Evolutionary conservation across 768 basidiomycete species (phyloP).

Genomic region (Sporobolomyces pararoseus): DNA sequence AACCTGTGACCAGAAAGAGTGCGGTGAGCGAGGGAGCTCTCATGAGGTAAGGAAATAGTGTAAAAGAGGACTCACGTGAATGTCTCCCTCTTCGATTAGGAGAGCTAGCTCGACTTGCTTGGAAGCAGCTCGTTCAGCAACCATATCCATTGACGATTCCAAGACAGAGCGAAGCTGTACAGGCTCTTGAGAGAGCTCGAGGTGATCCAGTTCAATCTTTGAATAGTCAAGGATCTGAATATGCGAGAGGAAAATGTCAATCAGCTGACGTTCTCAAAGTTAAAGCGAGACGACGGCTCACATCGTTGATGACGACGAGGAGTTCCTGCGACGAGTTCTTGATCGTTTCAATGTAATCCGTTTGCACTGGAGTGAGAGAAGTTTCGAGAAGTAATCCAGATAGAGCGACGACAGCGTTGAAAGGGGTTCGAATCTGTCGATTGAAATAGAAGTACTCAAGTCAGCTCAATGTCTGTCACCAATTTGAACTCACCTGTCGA

Average conservation of each 20-base stretch:
- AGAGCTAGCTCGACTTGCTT: conserved; percentile 36
- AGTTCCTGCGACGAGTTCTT: conserved; percentile 39
- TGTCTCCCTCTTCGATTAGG: conserved; percentile 38
- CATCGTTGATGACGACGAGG: conserved; percentile 37
- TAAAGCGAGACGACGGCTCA: background rate
- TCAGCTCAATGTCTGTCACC: background rate
- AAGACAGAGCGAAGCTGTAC: conserved; percentile 28
- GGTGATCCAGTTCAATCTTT: conserved; percentile 39
- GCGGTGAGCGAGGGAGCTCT: too few species aligned
- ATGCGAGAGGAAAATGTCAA: too few species aligned
- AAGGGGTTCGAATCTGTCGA: conserved; percentile 33
- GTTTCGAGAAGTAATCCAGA: conserved; percentile 35
- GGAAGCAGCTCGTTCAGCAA: conserved; percentile 37
- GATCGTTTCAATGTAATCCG: conserved; percentile 42
- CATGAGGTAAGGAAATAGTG: too few species aligned
- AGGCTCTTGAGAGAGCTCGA: conserved; percentile 24
- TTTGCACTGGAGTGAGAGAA: conserved; percentile 32
- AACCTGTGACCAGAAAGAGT: conserved; percentile 4
- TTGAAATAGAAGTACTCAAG: background rate
- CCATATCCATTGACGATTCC: conserved; percentile 39
- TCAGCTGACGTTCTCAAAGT: too few species aligned
- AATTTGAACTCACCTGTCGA: background rate
- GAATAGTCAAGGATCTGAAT: conserved; percentile 35
- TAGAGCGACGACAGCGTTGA: conserved; percentile 41
- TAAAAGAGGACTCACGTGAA: conserved; percentile 21